Evolutionary conservation across 495 filamentous ascomycete species (phyloP), one percentile per base, ranked within the genome.

Genomic region (Daldinia bambusicola): DNA sequence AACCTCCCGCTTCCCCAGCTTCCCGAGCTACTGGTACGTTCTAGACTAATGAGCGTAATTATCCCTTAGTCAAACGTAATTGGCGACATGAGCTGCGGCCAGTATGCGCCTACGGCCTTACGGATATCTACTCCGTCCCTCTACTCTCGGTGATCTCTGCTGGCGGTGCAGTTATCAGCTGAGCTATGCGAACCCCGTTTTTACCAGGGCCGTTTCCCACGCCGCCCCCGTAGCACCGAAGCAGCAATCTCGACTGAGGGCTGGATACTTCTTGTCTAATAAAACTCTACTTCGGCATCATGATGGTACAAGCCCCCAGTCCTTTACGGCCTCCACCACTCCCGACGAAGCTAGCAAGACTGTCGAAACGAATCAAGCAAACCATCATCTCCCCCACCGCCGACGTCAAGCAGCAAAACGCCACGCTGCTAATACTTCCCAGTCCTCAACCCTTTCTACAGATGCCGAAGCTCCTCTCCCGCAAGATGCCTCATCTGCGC

Each of bases 401-500:
- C 76, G 77, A 50, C 78, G 82, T 58, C 81, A 82, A 57, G 80
- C 78, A 8, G 74, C 72, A 45, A 72, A 65, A 45, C 75, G 76
- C 58, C 70, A 76, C 61, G 75, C 71, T 13, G 60, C 74, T 22
- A 34, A 37, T 16, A 16, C 18, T 4, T 50, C 51, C 26, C 48
- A 56, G 10, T 43, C 53, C 34, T 34, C 60, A 26, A n/a, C 37
- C 20, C 18, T 70, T 2, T 30, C 66, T 2, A 6, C 58, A 16
- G 34, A 57, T 34, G 55, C 40, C 40, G 61, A 75, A 71, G 32
- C 70, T 34, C 67, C 74, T 51, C 77, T 96, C 10, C 90, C 94
- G 4, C 91, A 85, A 41, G 94, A 98, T 80, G 94, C 94, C 16
- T 96, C 94, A 7, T 90, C 92, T 22, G 86, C 88, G 63, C 85